Base-by-base conservation (phyloP, 1,139 yeast species). In the Scheffersomyces insectosa region DNA sequence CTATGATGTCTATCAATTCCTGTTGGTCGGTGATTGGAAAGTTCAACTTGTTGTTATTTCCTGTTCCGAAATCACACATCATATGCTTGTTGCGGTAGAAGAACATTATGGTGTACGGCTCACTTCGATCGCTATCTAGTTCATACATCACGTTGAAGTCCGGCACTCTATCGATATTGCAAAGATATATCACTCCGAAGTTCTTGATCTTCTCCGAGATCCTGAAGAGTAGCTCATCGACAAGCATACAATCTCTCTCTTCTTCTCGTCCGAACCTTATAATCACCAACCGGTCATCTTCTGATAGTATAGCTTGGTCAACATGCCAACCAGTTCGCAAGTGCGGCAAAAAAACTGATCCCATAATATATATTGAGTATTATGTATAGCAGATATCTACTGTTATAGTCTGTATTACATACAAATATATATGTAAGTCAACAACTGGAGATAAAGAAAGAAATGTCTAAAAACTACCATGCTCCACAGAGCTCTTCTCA, bases 61-160 rank as follows among this genome's bases (percentile, higher is more conserved):
- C 99, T 0, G 99, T 93, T 2, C 99, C 99, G 65, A 90, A 90
- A 70, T 93, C 99, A 66, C 97, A 88, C 89, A 91, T 82, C 96
- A 95, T 91, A 63, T 93, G 99, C 62, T 90, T 91, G 67, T 93
- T 93, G 42, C 96, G 72, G 66, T 80, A 89, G 63, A 93, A 93
- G 60, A 93, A 91, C 98, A 93, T 93, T 43, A 93, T 75, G 39
- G 96, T 84, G 75, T 88, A 82, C 28, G 96, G 95, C 38, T 48
- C 51, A 20, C 32, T 37, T 15, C 41, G 43, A 31, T 52, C 56
- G 52, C 89, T 97, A 59, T 85, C 88, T 44, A 93, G 68, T 63
- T 93, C 98, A 63, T 93, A 93, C 95, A 93, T 90, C 56, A 70
- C 77, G 63, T 90, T 91, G 66, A 93, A 93, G 55, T 91, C 99